These are phyloP conservation scores for Xylariaceae sp. DNA, from an alignment of 2,329 filamentous ascomycete genomes.

Conservation along the genomic window DNA sequence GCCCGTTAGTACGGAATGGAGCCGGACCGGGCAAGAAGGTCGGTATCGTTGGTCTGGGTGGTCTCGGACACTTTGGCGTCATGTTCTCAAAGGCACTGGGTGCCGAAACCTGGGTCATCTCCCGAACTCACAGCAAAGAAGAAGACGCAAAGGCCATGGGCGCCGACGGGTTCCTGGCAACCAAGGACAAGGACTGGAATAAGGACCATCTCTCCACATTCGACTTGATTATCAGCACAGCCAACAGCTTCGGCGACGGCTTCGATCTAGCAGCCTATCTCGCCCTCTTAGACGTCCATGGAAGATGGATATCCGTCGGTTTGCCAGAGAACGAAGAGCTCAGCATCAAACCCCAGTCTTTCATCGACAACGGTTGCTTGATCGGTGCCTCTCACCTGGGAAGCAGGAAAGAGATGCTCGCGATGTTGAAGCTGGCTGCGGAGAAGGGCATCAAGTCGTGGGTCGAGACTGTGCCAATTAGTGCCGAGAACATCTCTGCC, in stretches of 20 bases:
- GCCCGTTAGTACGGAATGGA: conserved; percentile 70
- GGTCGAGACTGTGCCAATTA: conserved; percentile 70
- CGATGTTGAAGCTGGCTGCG: conserved; percentile 66
- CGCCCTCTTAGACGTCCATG: conserved; percentile 74
- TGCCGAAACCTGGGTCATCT: conserved; percentile 58
- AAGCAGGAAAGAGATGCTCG: conserved; percentile 62
- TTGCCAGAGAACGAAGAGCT: conserved; percentile 73
- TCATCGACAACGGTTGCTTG: conserved; percentile 68
- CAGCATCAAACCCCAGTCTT: conserved; percentile 65
- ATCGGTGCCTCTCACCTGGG: conserved; percentile 69
- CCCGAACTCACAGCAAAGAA: conserved; percentile 55
- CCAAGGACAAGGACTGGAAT: conserved; percentile 53
- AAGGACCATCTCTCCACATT: conserved; percentile 57
- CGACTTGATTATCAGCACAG: conserved; percentile 72
- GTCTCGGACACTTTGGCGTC: conserved; percentile 66
- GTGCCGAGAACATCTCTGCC: conserved; percentile 62
- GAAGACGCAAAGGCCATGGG: conserved; percentile 55
- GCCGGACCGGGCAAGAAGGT: conserved; percentile 74
- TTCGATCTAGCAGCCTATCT: conserved; percentile 70
- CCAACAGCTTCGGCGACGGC: conserved; percentile 59
- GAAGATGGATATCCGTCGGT: conserved; percentile 73
- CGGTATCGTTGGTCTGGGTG: conserved; percentile 67
- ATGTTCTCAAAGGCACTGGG: conserved; percentile 64
- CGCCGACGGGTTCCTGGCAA: conserved; percentile 56
- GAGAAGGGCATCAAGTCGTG: conserved; percentile 65